Evolutionary conservation across 345 rosid species (phyloP), one percentile per base, ranked within the genome.

Genomic region (Melastoma malabathricum): DNA sequence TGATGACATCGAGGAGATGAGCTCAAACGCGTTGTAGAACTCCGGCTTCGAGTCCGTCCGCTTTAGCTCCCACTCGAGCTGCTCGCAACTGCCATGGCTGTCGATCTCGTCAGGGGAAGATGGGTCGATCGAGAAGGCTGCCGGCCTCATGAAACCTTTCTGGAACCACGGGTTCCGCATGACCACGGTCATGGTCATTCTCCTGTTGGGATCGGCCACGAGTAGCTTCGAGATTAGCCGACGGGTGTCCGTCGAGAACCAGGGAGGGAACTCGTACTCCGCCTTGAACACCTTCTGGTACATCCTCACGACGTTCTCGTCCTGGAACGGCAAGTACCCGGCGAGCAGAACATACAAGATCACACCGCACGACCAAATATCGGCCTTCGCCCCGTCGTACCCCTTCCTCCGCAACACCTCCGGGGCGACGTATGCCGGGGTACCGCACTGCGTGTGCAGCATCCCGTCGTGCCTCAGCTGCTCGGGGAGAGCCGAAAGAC

Each of bases 351-450:
- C 75, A 50, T 59, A 74, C 14, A 74, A 66, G 41, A 78, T 63
- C 13, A 78, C 83, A 52, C 83, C 83, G 44, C 83, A 78, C 48
- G 83, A 78, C 83, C 83, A 78, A 20, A 58, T 44, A 43, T 69
- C 83, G 7, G 80, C 75, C 56, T 62, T 74, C 4, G 75, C 70
- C 20, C 83, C 83, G 44, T 78, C 83, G 48, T 78, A 78, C 1
- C 69, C 73, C 19, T 51, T 60, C 38, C 51, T 64, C 53, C 64
- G 51, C 55, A 78, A 39, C 9, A 78, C 74, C 62, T 78, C 83
- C 13, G 83, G 83, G 7, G 83, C 74, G 31, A 69, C 69, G 5
- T 60, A 60, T 7, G 68, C 57, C 2, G 73, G 69, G 19, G 73
- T 64, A 16, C 83, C 83, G n/a, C 83, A 77, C 46, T 60, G 72